phyloP scores from a whole-genome alignment of 1,139 yeast species.

The Geotrichum reessii region DNA sequence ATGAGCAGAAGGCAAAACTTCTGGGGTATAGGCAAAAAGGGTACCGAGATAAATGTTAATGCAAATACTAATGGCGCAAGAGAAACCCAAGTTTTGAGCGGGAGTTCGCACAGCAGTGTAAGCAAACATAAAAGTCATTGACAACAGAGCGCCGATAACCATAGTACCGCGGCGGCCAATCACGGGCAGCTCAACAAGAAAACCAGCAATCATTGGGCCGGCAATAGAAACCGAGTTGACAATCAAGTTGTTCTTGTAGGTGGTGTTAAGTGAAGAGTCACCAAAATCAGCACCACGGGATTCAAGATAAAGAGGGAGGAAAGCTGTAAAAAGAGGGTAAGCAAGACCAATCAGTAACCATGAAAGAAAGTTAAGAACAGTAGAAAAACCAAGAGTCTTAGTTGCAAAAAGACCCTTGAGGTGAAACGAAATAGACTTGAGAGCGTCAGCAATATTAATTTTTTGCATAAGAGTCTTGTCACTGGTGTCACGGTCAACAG shows the following conservation, averaged over 20 bases:
- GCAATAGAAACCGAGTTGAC: slow-evolving; percentile 48
- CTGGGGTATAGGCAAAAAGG: slow-evolving; percentile 33
- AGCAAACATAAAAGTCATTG: slow-evolving; percentile 53
- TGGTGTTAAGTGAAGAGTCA: slow-evolving; percentile 38
- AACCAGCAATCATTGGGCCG: slow-evolving; percentile 55
- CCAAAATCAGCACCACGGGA: slow-evolving; percentile 44
- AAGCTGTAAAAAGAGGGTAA: slow-evolving; percentile 48
- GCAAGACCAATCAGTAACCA: slow-evolving; percentile 51
- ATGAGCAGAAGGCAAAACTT: slow-evolving; percentile 51
- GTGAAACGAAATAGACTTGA: slow-evolving; percentile 14
- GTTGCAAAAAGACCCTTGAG: slow-evolving; percentile 38
- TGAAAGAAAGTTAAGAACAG: slow-evolving; percentile 40
- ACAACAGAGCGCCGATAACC: slow-evolving; percentile 47
- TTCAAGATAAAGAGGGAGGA: slow-evolving; percentile 46
- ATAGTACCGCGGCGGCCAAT: slow-evolving; percentile 54
- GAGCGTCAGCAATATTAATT: slow-evolving; percentile 3
- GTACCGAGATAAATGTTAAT: slow-evolving; percentile 51
- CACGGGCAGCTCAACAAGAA: slow-evolving; percentile 38
- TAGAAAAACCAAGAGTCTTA: slow-evolving; percentile 40
- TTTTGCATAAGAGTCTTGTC: slow-evolving; percentile 14
- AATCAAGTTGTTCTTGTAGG: slow-evolving; percentile 50
- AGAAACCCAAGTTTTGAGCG: slow-evolving; percentile 49
- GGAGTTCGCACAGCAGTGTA: slow-evolving; percentile 50
- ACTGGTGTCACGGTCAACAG: slow-evolving; percentile 12
- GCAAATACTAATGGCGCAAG: slow-evolving; percentile 47